Conservation (phyloP, 768 basidiomycete species). For the Xanthoconium stramineum region DNA sequence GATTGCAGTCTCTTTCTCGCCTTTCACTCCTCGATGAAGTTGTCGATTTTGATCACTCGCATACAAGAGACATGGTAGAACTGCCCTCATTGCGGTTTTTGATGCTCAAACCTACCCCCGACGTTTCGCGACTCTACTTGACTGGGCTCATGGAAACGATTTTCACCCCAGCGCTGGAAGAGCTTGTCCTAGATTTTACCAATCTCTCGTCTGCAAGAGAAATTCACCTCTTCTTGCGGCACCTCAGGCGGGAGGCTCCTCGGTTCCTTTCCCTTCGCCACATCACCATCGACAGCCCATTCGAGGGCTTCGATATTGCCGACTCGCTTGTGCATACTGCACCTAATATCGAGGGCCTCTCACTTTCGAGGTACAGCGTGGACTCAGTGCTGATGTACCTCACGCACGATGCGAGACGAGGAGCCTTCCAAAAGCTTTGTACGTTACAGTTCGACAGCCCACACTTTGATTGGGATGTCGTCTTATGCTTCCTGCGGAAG, state of each 20-base stretch:
- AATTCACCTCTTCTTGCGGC: conserved; percentile 26
- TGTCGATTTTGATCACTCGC: conserved; percentile 25
- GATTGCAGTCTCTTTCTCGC: conserved; percentile 20
- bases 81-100: conserved; percentile 20
- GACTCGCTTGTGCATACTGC: conserved; percentile 23
- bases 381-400: conserved; percentile 26
- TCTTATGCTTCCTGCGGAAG: conserved; percentile 26
- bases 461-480: conserved; percentile 28
- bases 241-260: conserved; percentile 26
- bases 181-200: conserved; percentile 27
- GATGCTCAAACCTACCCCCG: conserved; percentile 23
- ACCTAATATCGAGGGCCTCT: conserved; percentile 23
- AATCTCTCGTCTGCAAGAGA: conserved; percentile 25
- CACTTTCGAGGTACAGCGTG: conserved; percentile 25
- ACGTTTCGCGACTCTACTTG: conserved; percentile 28
- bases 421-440: conserved; percentile 24
- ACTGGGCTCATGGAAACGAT: conserved; percentile 23
- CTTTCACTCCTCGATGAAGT: conserved; percentile 26
- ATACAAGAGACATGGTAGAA: conserved; percentile 8
- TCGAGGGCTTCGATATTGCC: conserved; percentile 22
- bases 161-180: conserved; percentile 22
- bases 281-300: conserved; percentile 24
- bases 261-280: conserved; percentile 24
- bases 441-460: conserved; percentile 21
- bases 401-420: conserved; percentile 23